phyloP scores from a whole-genome alignment of 2,329 filamentous ascomycete genomes.

The Penicillium sclerotiorum region DNA sequence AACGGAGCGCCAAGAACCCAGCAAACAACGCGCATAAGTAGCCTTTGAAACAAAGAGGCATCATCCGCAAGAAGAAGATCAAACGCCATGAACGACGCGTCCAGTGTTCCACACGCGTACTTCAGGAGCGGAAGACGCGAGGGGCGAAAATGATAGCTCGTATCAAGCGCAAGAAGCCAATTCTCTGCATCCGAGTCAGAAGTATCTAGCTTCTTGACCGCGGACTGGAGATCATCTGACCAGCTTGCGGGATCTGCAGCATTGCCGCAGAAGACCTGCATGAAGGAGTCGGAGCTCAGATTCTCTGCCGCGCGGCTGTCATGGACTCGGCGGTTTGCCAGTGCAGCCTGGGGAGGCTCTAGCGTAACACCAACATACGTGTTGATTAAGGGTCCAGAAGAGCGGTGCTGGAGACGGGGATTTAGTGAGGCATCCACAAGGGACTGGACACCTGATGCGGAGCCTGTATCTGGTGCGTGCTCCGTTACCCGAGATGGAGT shows the following conservation, averaged over 20 bases:
- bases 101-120: constrained; percentile 44
- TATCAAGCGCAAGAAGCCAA: constrained; percentile 61
- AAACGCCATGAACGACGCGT: constrained; percentile 58
- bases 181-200: constrained; percentile 22
- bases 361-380: constrained; percentile 59
- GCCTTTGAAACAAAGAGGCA: constrained; percentile 25
- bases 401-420: background rate
- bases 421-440: background rate
- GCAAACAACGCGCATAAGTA: constrained; percentile 49
- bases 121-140: constrained; percentile 53
- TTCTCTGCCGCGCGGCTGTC: background rate
- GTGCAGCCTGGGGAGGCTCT: constrained; percentile 48
- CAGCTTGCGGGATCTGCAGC: constrained; percentile 53
- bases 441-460: background rate
- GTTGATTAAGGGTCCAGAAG: constrained; percentile 37
- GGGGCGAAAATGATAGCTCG: constrained; percentile 60
- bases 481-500: background rate
- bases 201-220: constrained; percentile 6
- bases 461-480: background rate
- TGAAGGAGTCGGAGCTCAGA: background rate
- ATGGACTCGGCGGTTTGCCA: constrained; percentile 29
- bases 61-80: constrained; percentile 51
- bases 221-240: constrained; percentile 32
- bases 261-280: constrained; percentile 51
- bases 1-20: constrained; percentile 53